phyloP scores from a whole-genome alignment of 371 early-diverging fungal genomes.

The Zancudomyces culisetae region DNA sequence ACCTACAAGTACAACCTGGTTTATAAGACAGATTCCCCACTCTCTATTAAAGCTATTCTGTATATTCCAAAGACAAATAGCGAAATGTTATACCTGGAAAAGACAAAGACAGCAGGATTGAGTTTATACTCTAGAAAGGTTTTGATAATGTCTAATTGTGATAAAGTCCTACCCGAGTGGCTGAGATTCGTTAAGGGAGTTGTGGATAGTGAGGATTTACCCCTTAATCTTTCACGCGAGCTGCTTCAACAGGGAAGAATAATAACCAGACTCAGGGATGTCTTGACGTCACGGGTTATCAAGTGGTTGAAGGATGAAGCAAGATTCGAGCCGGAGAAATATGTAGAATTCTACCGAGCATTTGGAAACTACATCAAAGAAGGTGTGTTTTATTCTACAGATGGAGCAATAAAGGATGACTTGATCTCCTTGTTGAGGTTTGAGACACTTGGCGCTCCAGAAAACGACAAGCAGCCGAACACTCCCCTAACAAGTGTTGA shows the following conservation, averaged over 20 bases:
- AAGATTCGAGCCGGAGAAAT: slow-evolving; percentile 45
- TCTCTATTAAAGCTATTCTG: slow-evolving; percentile 51
- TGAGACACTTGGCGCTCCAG: too few species aligned
- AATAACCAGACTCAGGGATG: slow-evolving; percentile 44
- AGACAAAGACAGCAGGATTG: slow-evolving; percentile 44
- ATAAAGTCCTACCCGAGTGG: slow-evolving; percentile 55
- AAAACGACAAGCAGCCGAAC: slow-evolving; percentile 32
- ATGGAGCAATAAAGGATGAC: slow-evolving; percentile 53
- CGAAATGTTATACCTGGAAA: slow-evolving; percentile 41
- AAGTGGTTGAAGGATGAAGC: slow-evolving; percentile 60
- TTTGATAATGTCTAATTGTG: slow-evolving; percentile 54
- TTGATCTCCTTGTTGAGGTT: slow-evolving; percentile 83
- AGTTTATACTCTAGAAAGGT: slow-evolving; percentile 63
- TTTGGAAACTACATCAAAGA: slow-evolving; percentile 75
- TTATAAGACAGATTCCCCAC: slow-evolving; percentile 59
- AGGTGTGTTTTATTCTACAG: slow-evolving; percentile 68
- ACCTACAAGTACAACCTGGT: slow-evolving; percentile 47
- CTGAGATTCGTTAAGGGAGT: slow-evolving; percentile 67
- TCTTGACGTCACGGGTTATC: slow-evolving; percentile 46
- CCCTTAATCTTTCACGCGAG: slow-evolving; percentile 94
- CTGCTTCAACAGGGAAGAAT: slow-evolving; percentile 76
- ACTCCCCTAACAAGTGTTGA: slow-evolving; percentile 56
- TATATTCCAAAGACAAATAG: slow-evolving; percentile 51
- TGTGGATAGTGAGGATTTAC: slow-evolving; percentile 91
- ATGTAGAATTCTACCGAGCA: slow-evolving; percentile 59